A percentile compares a stretch with the other conserved stretches of the same genome.
Conservation (phyloP, 2,329 filamentous ascomycete species). For the Colletotrichum musicola region DNA sequence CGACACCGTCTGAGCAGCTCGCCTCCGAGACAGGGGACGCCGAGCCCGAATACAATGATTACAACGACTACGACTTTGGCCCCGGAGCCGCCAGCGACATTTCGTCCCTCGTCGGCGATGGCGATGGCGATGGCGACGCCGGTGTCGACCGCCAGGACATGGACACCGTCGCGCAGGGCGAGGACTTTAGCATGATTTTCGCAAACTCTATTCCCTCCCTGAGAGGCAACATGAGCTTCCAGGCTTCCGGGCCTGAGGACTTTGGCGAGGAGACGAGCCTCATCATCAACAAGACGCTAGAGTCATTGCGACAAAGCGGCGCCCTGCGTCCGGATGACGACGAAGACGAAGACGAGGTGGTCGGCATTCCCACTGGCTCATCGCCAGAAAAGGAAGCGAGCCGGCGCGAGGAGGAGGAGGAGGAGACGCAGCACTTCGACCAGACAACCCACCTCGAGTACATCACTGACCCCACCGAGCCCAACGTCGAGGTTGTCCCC, state of each 20-base stretch:
- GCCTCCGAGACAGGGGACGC: slow-evolving; percentile 27
- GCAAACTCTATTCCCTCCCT: slow-evolving; percentile 67
- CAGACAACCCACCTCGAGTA: not conserved
- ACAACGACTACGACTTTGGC: slow-evolving; percentile 31
- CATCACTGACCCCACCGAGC: not conserved
- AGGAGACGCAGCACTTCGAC: not conserved
- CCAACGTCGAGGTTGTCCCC: not conserved
- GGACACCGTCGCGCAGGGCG: slow-evolving; percentile 62
- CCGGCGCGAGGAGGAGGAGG: not conserved
- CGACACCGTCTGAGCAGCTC: slow-evolving; percentile 28
- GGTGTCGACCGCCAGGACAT: slow-evolving; percentile 43
- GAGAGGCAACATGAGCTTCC: slow-evolving; percentile 55
- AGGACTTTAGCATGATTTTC: slow-evolving; percentile 72
- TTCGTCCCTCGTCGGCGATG: slow-evolving; percentile 35
- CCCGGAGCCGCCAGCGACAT: slow-evolving; percentile 32
- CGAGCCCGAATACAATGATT: slow-evolving; percentile 30
- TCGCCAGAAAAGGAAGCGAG: not conserved
- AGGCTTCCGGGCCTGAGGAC: slow-evolving; percentile 54
- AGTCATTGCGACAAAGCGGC: slow-evolving; percentile 59
- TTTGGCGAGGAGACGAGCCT: slow-evolving; percentile 68
- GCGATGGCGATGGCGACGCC: slow-evolving; percentile 41
- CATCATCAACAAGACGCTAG: slow-evolving; percentile 68
- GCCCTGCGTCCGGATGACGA: slow-evolving; percentile 34
- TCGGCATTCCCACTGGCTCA: slow-evolving; percentile 8
- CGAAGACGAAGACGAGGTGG: slow-evolving; percentile 28